Conservation (phyloP, 208 protist genomes). For the Crithidia thermophila region DNA sequence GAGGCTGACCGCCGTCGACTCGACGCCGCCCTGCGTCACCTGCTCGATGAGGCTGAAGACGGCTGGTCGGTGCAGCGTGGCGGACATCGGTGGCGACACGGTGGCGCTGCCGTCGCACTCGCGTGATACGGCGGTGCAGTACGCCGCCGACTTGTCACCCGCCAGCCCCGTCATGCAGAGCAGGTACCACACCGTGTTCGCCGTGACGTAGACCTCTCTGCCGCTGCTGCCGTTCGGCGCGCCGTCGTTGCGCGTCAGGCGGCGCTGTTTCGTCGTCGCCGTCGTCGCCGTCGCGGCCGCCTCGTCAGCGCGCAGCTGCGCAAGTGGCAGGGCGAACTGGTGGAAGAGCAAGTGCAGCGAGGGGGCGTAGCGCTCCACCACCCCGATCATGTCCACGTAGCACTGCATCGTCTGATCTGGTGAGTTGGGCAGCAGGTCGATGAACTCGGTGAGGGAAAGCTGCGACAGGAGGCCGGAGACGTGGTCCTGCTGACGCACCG, state of each 20-base stretch:
- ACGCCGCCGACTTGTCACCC: slow-evolving; percentile 22
- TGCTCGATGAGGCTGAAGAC: slow-evolving; percentile 69
- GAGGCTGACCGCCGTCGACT: slow-evolving; percentile 1
- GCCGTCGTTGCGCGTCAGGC: neutral
- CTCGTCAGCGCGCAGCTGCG: slow-evolving; percentile 16
- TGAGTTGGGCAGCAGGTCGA: slow-evolving; percentile 55
- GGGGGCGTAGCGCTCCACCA: slow-evolving; percentile 54
- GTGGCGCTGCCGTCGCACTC: neutral
- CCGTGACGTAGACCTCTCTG: slow-evolving; percentile 36
- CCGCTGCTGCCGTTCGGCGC: neutral
- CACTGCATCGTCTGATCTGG: slow-evolving; percentile 33
- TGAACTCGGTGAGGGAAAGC: slow-evolving; percentile 50
- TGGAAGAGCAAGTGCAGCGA: slow-evolving; percentile 57
- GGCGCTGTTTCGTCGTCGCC: neutral
- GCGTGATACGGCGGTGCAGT: slow-evolving; percentile 11
- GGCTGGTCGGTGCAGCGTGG: slow-evolving; percentile 59
- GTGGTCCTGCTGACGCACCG: slow-evolving; percentile 57
- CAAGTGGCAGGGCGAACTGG: slow-evolving; percentile 42
- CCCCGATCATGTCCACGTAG: slow-evolving; percentile 54
- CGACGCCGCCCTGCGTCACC: slow-evolving; percentile 30
- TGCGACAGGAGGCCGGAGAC: slow-evolving; percentile 41
- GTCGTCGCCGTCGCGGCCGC: neutral
- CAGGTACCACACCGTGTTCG: slow-evolving; percentile 62
- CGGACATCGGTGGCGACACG: slow-evolving; percentile 14
- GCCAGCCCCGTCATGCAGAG: slow-evolving; percentile 61